phyloP scores from a whole-genome alignment of 305 asterid species.

The Fraxinus baroniana region DNA sequence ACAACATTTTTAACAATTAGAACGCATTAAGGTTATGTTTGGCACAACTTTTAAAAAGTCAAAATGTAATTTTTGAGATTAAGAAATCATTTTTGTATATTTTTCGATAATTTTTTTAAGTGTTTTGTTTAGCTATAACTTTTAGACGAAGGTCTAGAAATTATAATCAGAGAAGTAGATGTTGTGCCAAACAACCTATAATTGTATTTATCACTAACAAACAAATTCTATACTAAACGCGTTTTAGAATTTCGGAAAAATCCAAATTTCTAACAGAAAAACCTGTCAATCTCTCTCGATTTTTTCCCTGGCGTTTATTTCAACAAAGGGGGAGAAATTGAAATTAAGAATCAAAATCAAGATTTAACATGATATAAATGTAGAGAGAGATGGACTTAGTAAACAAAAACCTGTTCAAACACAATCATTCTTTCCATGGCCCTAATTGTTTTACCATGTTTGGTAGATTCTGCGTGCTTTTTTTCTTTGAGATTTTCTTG shows the following conservation, averaged over 20 bases:
- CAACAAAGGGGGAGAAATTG: constrained; percentile 14
- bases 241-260: constrained; percentile 18
- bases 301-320: constrained; percentile 18
- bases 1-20: neutral
- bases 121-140: neutral
- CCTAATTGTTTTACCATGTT: neutral
- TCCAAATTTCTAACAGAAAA: constrained; percentile 40
- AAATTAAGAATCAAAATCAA: constrained; percentile 27
- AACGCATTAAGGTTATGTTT: neutral
- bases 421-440: constrained; percentile 23
- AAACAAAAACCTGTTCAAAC: constrained; percentile 13
- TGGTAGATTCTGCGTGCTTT: neutral
- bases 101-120: neutral
- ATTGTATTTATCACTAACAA: neutral
- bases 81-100: neutral
- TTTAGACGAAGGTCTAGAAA: neutral
- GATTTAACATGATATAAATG: neutral
- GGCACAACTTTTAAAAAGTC: neutral
- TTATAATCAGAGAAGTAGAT: neutral
- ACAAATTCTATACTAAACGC: neutral
- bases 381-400: constrained; percentile 15
- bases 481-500: constrained; percentile 13
- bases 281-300: constrained; percentile 29
- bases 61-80: neutral
- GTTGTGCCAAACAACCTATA: neutral